Percentiles rank a stretch among this genome's conserved stretches.
Conservation (phyloP, 371 early-diverging fungal species). For the Apophysomyces trapeziformis region DNA sequence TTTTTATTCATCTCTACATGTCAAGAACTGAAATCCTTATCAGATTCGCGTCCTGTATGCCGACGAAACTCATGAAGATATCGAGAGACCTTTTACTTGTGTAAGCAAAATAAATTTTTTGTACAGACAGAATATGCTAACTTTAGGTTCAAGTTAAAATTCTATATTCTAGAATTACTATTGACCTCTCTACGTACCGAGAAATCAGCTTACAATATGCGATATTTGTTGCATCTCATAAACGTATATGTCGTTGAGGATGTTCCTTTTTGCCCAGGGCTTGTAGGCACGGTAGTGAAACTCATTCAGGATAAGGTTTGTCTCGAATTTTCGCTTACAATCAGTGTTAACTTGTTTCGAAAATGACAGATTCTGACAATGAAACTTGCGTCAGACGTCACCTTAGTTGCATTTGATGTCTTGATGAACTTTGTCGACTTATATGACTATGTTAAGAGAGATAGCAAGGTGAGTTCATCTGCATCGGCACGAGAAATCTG, state of each 20-base stretch:
- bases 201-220: conserved; percentile 67
- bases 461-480: conserved; percentile 61
- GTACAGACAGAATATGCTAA: not conserved
- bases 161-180: conserved; percentile 70
- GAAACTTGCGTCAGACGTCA: conserved; percentile 70
- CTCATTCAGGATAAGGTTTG: conserved; percentile 77
- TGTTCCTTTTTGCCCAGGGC: conserved; percentile 74
- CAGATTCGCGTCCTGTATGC: conserved; percentile 65
- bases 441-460: conserved; percentile 70
- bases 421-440: conserved; percentile 68
- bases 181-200: conserved; percentile 71
- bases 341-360: not conserved
- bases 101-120: conserved; percentile 22
- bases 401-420: conserved; percentile 71
- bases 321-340: conserved; percentile 9
- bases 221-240: conserved; percentile 71
- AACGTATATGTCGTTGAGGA: conserved; percentile 80
- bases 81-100: conserved; percentile 47
- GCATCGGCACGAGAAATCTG: not conserved
- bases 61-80: conserved; percentile 35
- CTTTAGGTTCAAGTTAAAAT: conserved; percentile 58
- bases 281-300: conserved; percentile 72
- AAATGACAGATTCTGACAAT: conserved; percentile 57
- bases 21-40: not conserved
- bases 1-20: conserved; percentile 4